phyloP scores from a whole-genome alignment of 768 basidiomycete genomes.

The Psilocybe azurescens region DNA sequence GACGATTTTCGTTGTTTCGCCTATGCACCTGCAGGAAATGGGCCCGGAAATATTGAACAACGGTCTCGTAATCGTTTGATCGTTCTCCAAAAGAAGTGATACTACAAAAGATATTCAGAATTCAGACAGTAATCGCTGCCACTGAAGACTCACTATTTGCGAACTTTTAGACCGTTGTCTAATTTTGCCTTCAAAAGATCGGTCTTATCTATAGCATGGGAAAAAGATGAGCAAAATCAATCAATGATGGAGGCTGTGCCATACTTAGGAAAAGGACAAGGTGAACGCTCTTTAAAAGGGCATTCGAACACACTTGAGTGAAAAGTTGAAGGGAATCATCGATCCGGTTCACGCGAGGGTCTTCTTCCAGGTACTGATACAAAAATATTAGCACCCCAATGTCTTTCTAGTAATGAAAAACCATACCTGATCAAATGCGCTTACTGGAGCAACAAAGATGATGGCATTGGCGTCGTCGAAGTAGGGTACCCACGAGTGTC shows the following conservation, averaged over 20 bases:
- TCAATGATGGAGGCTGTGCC: slow-evolving; percentile 26
- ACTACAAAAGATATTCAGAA: slow-evolving; percentile 38
- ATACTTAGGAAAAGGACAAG: slow-evolving; percentile 63
- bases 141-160: slow-evolving; percentile 69
- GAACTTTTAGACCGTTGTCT: slow-evolving; percentile 69
- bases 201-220: slow-evolving; percentile 62
- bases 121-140: slow-evolving; percentile 8
- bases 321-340: slow-evolving; percentile 91
- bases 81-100: slow-evolving; percentile 85
- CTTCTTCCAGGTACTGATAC: slow-evolving; percentile 82
- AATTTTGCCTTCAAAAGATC: slow-evolving; percentile 79
- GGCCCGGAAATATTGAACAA: slow-evolving; percentile 85
- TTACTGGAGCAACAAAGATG: slow-evolving; percentile 80
- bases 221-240: slow-evolving; percentile 11
- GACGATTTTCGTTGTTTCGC: slow-evolving; percentile 77
- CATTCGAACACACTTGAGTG: slow-evolving; percentile 84
- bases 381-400: slow-evolving; percentile 10
- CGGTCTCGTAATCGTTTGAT: slow-evolving; percentile 80
- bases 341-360: slow-evolving; percentile 83
- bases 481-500: slow-evolving; percentile 81
- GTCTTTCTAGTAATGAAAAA: neutral
- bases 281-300: slow-evolving; percentile 73
- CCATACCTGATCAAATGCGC: slow-evolving; percentile 77
- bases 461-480: slow-evolving; percentile 81
- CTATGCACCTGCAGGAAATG: slow-evolving; percentile 86